Evolutionary conservation across 352 stramenopile genomes (phyloP).

Genomic region (Pythium periplocum): DNA sequence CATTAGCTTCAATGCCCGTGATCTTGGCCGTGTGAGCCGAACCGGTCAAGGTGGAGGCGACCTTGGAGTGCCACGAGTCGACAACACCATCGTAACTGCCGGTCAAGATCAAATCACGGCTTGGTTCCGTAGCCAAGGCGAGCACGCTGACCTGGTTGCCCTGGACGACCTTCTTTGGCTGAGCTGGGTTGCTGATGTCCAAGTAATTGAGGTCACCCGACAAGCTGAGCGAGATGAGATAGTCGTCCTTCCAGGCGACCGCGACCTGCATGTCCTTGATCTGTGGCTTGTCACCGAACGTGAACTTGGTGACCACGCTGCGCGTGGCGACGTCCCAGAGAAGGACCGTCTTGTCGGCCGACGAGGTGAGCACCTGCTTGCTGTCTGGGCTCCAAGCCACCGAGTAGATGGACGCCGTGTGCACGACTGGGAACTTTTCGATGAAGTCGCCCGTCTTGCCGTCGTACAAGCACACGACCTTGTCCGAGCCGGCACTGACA

Average conservation of each 20-base stretch:
- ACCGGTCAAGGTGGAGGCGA: conserved; percentile 35
- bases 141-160: conserved; percentile 91
- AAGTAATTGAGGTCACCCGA: conserved; percentile 85
- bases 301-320: conserved; percentile 79
- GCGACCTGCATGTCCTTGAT: conserved; percentile 85
- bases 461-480: conserved; percentile 94
- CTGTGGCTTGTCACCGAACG: conserved; percentile 57
- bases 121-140: conserved; percentile 74
- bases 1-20: conserved; percentile 65
- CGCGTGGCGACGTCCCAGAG: conserved; percentile 84
- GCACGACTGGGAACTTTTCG: conserved; percentile 71
- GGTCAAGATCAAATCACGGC: conserved; percentile 81
- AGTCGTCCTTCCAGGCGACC: conserved; percentile 65
- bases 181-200: conserved; percentile 51
- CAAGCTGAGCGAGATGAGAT: conserved; percentile 78
- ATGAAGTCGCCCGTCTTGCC: conserved; percentile 86
- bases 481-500: conserved; percentile 93
- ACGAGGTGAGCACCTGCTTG: conserved; percentile 91
- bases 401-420: conserved; percentile 94
- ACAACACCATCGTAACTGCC: conserved; percentile 94
- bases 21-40: conserved; percentile 70
- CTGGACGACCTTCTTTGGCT: conserved; percentile 81
- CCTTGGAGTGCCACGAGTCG: conserved; percentile 81
- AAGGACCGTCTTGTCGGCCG: conserved; percentile 95
- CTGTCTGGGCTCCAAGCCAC: conserved; percentile 91